Base-by-base conservation (phyloP, 805 yeast genomes). In the Hanseniaspora clermontiae region DNA sequence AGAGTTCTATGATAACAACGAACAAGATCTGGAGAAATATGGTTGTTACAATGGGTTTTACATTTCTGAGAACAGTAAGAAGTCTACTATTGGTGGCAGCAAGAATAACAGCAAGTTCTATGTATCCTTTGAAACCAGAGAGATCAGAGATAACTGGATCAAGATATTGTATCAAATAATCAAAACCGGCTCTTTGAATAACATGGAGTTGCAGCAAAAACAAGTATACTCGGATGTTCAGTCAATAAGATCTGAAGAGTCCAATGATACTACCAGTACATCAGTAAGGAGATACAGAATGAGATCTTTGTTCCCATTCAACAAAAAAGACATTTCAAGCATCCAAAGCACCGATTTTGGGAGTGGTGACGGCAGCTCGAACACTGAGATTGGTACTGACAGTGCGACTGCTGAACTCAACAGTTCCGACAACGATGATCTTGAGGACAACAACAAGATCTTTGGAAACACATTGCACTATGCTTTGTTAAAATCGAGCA, bases 51-150 rank as follows among this genome's bases (percentile, higher is more conserved):
- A 69, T 60, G 72, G 72, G 1, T 67, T 69, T 58, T 57, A 67
- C 8, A 62, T 75, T 10, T 62, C 63, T 59, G 79, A 75, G 61
- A 70, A 68, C 37, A 50, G 56, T 3, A 72, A 72, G 59, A 73
- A 73, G 59, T 60, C 66, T 39, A 73, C 72, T 32, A 55, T 71
- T 60, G 66, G 71, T 1, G 61, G 65, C 39, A 59, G 63, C 32
- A 77, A 78, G 1, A 81, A 76, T 60, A 87, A 83, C 63, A 76
- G 79, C 51, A 77, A 88, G 54, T 87, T 95, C 67, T 84, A 93
- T 1, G 95, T 89, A 65, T 80, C 84, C 9, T 84, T 84, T 47
- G 76, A 74, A 31, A 95, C 88, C 64, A 75, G 91, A 57, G 90
- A 84, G 62, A 71, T 71, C 10, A 86, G 95, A 93, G 78, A 85